Evolutionary conservation across 129 eudicot genomes (phyloP), one percentile per base, ranked within the genome.

Genomic region (Erigeron canadensis): DNA sequence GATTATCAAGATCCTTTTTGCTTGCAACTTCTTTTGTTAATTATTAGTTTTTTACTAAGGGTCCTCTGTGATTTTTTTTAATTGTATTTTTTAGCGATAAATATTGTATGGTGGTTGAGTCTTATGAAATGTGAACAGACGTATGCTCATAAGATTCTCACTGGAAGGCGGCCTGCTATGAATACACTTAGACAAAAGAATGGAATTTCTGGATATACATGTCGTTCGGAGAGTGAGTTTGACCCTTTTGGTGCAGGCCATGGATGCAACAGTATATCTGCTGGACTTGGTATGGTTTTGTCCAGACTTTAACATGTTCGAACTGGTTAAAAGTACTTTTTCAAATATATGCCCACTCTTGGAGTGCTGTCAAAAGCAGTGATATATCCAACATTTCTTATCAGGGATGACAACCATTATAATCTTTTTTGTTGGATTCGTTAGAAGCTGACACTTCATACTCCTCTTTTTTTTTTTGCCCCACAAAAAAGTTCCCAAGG

Each of bases 211-310:
- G 92, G 84, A 54, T 75, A 72, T 73, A 80, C 95, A n/a, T 79
- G 72, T 70, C 88, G 87, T 61, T 69, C 78, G 5, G 98, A 85
- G 81, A 89, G 91, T 73, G 86, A 79, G 65, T 89, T 83, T 59
- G 98, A 92, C 53, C 86, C 98, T 3, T 87, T 86, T 77, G 96
- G 91, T 39, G 82, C 91, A 69, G 98, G 86, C 43, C 98, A 92
- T 79, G 98, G 98, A 75, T 92, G 98, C 86, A 92, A 84, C 77
- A 92, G 98, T 68, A 85, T 92, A 68, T 92, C 98, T 46, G 96
- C 98, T 56, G 98, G 96, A 71, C 91, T 92, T 44, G 98, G 98
- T 92, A 86, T 23, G 63, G 28, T 69, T 47, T 68, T 50, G n/a
- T 53, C 21, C 54, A n/a, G n/a, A n/a, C n/a, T n/a, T n/a, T n/a